phyloP scores from a whole-genome alignment of 768 basidiomycete genomes.

The Tricholoma saponaceum region DNA sequence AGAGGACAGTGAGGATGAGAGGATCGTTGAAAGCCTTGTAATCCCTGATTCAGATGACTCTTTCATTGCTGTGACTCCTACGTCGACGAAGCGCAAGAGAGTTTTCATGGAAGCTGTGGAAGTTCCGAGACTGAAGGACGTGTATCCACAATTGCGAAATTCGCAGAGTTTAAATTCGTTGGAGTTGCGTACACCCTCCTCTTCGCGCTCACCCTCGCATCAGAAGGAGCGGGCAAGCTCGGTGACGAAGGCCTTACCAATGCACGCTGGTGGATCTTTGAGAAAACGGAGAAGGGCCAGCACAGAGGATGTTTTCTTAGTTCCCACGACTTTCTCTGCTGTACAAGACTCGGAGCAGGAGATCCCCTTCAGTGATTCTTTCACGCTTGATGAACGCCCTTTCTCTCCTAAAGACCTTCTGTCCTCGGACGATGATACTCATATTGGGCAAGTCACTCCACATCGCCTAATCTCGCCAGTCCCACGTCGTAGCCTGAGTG shows the following conservation, averaged over 20 bases:
- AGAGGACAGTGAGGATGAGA: conserved; percentile 32
- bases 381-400: not conserved
- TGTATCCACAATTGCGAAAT: conserved; percentile 8
- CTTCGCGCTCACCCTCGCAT: not conserved
- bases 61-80: not conserved
- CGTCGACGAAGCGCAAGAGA: conserved; percentile 34
- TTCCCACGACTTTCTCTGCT: not conserved
- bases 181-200: not conserved
- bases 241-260: not conserved
- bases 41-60: not conserved
- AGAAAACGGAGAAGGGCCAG: conserved; percentile 12
- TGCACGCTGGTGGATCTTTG: not conserved
- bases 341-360: conserved; percentile 1
- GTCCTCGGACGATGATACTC: conserved; percentile 66
- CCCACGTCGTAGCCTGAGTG: conserved; percentile 33
- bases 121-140: conserved; percentile 12
- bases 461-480: conserved; percentile 62
- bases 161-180: conserved; percentile 6
- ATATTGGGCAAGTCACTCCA: conserved; percentile 66
- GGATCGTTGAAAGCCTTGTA: conserved; percentile 3
- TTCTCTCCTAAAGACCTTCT: conserved; percentile 18
- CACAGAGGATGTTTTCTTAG: conserved; percentile 1
- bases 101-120: conserved; percentile 21
- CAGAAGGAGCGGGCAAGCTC: conserved; percentile 3
- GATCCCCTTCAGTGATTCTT: conserved; percentile 6